Conservation (phyloP, 192 early-diverging fungal genomes). For the Coemansia sp. region DNA sequence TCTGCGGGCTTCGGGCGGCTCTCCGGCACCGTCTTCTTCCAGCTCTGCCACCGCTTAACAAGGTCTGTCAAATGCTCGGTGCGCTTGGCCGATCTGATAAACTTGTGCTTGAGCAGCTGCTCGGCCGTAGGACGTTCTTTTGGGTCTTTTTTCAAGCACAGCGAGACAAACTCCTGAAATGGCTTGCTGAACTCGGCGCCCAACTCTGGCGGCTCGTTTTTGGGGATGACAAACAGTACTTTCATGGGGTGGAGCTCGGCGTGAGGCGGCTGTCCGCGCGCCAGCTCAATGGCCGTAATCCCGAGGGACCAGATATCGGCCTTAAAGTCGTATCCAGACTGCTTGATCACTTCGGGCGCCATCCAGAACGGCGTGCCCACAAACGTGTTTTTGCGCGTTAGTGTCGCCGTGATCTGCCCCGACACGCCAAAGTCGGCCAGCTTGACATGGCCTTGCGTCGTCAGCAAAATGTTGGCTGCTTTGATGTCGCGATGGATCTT, state of each 20-base stretch:
- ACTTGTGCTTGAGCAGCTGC: conserved; percentile 83
- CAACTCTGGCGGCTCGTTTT: conserved; percentile 81
- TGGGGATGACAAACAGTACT: conserved; percentile 90
- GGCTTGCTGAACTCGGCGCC: conserved; percentile 71
- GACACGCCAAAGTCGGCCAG: conserved; percentile 99
- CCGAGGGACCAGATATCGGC: conserved; percentile 98
- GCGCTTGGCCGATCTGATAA: conserved; percentile 81
- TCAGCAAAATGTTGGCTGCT: conserved; percentile 84
- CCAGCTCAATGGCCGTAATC: conserved; percentile 95
- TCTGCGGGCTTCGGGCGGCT: conserved; percentile 31
- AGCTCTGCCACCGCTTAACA: conserved; percentile 78
- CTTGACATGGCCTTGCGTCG: conserved; percentile 78
- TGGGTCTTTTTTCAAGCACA: conserved; percentile 87
- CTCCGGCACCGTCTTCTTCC: conserved; percentile 60
- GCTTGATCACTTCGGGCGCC: conserved; percentile 93
- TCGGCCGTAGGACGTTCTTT: conserved; percentile 81
- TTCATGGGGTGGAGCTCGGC: conserved; percentile 94
- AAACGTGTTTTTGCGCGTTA: conserved; percentile 96
- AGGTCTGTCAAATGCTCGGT: conserved; percentile 81
- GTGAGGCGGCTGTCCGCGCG: conserved; percentile 88
- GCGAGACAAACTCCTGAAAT: conserved; percentile 86
- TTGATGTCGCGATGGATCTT: conserved; percentile 96
- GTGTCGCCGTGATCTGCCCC: conserved; percentile 85
- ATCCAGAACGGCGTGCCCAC: conserved; percentile 98
- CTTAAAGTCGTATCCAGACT: conserved; percentile 91